These are phyloP conservation scores for Yamagishiella unicocca DNA, from an alignment of 139 green algal genomes.

Conservation along the genomic window DNA sequence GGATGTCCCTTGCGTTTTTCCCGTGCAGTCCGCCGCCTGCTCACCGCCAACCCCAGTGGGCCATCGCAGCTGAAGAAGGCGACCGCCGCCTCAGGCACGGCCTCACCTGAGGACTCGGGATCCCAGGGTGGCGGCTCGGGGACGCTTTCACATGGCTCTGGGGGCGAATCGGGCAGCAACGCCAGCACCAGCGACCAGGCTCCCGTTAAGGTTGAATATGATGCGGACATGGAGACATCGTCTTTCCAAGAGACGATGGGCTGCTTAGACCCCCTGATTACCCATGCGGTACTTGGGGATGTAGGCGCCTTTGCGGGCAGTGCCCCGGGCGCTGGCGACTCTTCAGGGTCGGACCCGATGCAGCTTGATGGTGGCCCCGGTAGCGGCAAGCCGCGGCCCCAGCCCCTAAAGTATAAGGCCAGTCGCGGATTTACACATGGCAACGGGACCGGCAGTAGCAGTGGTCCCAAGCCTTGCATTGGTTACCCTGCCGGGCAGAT, in stretches of 20 bases:
- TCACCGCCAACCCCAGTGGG: neutral
- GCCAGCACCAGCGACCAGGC: slow-evolving; percentile 44
- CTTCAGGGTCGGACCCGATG: neutral
- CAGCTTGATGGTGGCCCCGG: neutral
- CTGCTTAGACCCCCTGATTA: slow-evolving; percentile 6
- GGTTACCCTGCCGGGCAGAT: slow-evolving; percentile 45
- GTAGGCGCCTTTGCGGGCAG: neutral
- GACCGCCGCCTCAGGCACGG: slow-evolving; percentile 11
- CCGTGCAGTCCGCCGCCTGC: slow-evolving; percentile 34
- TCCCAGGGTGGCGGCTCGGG: slow-evolving; percentile 14
- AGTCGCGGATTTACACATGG: neutral
- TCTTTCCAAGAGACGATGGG: slow-evolving; percentile 9
- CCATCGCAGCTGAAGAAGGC: slow-evolving; percentile 4
- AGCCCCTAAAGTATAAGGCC: slow-evolving; percentile 9
- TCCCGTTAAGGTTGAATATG: slow-evolving; percentile 14
- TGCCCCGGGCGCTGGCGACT: neutral
- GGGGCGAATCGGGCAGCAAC: slow-evolving; percentile 44
- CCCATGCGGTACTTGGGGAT: neutral
- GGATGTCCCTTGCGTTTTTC: neutral
- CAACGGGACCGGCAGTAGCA: neutral
- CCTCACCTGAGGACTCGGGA: slow-evolving; percentile 32
- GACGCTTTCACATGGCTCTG: slow-evolving; percentile 18
- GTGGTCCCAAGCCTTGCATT: slow-evolving; percentile 22
- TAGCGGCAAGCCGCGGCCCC: neutral
- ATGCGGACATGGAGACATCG: slow-evolving; percentile 43